Evolutionary conservation across 208 protist genomes (phyloP), one percentile per base, ranked within the genome.

Genomic region (Trypanosoma caninum): DNA sequence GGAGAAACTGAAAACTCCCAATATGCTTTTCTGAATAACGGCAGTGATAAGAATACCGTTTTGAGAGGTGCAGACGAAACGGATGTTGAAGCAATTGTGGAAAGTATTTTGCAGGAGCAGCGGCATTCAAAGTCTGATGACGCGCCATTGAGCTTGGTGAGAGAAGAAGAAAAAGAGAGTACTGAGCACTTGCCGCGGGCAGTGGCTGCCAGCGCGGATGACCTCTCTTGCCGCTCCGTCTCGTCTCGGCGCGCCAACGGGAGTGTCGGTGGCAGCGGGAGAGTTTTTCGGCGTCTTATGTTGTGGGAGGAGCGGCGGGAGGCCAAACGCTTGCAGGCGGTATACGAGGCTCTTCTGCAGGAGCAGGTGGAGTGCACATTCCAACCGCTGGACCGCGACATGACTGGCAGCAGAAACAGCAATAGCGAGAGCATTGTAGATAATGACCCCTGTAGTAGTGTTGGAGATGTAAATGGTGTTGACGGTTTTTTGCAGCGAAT

Each of bases 241-340:
- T 61, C 35, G 16, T 45, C 50, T 30, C 48, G 7, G 3, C 35
- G 27, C 30, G 3, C 20, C 30, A 22, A 7, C 18, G 34, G 20
- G 10, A n/a, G 28, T 50, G 23, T 65, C 13, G 62, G 77, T 37
- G 16, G 38, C 3, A 4, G 13, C 14, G 38, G 20, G 10, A 61
- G 59, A 2, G 50, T 85, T 18, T 65, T 78, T 18, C 69, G 61
- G 20, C 79, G 83, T 9, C 61, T 90, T 11, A 47, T 52, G 23
- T 51, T 84, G 22, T 90, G 83, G 83, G 63, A 86, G 48, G 77
- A 90, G 45, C 55, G 76, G 18, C 71, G 73, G 18, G 83, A 90
- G 8, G 76, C 74, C 41, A 78, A 76, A 59, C 76, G 76, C 9
- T 55, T 87, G 18, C 77, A 84, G 60, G 56, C 67, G 7, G 59